A percentile compares a stretch with the other conserved stretches of the same genome.
Conservation (phyloP, 352 stramenopile species). For the Globisporangium cystogenes region DNA sequence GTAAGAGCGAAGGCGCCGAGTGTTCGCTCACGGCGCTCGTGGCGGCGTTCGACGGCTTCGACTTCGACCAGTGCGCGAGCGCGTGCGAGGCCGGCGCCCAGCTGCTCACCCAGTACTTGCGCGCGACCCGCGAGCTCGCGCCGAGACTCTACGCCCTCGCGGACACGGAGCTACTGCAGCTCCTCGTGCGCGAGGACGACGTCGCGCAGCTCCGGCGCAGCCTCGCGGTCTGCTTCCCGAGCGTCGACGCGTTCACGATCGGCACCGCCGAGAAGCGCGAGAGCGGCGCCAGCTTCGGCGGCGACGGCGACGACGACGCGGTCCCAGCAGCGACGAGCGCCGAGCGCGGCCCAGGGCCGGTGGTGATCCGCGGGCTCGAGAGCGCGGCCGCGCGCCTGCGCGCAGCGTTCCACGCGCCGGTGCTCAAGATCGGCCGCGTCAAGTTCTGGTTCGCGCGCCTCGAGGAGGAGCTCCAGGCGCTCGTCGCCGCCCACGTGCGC, state of each 20-base stretch:
- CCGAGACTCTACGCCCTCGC: constrained; percentile 37
- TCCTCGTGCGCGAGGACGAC: constrained; percentile 38
- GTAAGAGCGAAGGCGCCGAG: too few species aligned
- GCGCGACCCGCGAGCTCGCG: constrained; percentile 24
- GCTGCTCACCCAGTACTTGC: constrained; percentile 36
- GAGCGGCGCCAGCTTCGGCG: neutral
- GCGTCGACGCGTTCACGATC: constrained; percentile 26
- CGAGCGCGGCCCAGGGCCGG: neutral
- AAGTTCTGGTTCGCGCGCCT: constrained; percentile 63
- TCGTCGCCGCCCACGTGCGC: constrained; percentile 35
- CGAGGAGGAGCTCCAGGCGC: constrained; percentile 47
- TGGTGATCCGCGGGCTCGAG: constrained; percentile 9
- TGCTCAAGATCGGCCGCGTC: constrained; percentile 63
- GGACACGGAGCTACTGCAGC: constrained; percentile 29
- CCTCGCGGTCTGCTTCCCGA: constrained; percentile 34
- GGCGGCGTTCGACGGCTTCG: constrained; percentile 45
- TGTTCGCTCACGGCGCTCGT: constrained; percentile 39
- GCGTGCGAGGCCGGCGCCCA: constrained; percentile 32
- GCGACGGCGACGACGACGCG: neutral
- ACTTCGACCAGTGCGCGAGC: constrained; percentile 34
- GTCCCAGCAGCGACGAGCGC: neutral
- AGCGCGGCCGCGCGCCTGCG: neutral
- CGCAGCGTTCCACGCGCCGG: constrained; percentile 21
- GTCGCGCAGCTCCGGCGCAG: constrained; percentile 17
- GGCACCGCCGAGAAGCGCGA: constrained; percentile 2